Evolutionary conservation across 164 flowering plant species (phyloP).

Genomic region (Sextonia rubra): DNA sequence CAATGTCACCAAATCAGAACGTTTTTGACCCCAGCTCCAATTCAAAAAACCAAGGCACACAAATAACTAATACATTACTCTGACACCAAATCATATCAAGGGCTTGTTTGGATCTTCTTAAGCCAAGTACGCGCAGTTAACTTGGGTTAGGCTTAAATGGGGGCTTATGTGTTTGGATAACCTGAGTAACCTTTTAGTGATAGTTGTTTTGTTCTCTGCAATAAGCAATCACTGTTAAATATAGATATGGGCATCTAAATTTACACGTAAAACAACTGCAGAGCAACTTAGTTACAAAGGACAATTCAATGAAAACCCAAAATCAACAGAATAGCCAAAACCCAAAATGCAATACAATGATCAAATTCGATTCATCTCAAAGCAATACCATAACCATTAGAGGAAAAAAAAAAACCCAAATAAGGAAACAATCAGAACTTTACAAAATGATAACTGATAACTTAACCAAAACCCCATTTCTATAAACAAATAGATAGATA

Average conservation of each 20-base stretch:
- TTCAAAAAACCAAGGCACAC: no score
- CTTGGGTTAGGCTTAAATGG: no score
- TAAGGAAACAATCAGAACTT: not conserved
- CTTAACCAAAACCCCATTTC: not conserved
- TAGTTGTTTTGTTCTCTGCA: no score
- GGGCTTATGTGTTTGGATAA: no score
- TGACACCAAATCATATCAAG: no score
- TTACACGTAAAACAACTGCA: not conserved
- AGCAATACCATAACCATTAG: not conserved
- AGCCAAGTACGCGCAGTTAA: no score
- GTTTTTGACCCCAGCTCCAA: no score
- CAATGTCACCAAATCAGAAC: no score
- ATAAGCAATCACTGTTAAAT: not conserved
- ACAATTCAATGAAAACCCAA: not conserved
- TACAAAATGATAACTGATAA: no score
- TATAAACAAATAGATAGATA: not conserved
- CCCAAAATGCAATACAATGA: not conserved
- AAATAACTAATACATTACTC: no score
- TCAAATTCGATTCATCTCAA: not conserved
- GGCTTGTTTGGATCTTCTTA: no score
- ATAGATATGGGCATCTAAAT: not conserved
- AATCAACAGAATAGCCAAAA: not conserved
- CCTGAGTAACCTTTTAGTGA: no score
- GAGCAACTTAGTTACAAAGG: not conserved
- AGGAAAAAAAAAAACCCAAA: not conserved